Evolutionary conservation across 2,329 filamentous ascomycete species (phyloP).

Genomic region (Fusarium sp.): DNA sequence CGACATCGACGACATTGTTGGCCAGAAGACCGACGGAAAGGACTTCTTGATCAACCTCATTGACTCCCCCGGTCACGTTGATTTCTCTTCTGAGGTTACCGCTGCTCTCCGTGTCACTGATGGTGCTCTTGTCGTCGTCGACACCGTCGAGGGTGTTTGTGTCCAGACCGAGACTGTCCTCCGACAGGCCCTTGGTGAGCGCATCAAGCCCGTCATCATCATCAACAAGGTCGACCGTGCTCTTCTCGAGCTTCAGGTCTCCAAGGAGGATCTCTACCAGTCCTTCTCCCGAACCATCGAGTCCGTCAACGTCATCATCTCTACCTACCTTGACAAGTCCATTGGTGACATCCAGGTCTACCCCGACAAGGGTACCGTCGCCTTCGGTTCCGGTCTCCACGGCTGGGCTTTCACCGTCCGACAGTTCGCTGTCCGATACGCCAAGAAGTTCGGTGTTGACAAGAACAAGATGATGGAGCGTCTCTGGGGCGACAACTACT

Average conservation of each 20-base stretch:
- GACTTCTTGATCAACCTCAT: constrained; percentile 99
- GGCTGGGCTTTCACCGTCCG: constrained; percentile 99
- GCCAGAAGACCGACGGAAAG: constrained; percentile 87
- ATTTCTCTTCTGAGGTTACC: constrained; percentile 99
- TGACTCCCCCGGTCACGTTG: constrained; percentile 99
- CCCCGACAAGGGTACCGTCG: constrained; percentile 96
- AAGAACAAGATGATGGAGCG: constrained; percentile 99
- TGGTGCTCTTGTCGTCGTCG: constrained; percentile 99
- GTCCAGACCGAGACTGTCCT: constrained; percentile 99
- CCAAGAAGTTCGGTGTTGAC: constrained; percentile 99
- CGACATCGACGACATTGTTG: constrained; percentile 93
- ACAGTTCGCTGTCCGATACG: constrained; percentile 94
- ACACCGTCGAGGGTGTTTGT: constrained; percentile 99
- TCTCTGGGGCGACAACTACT: constrained; percentile 99
- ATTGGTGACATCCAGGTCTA: constrained; percentile 99
- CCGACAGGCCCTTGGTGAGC: constrained; percentile 98
- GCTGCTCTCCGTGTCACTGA: constrained; percentile 99
- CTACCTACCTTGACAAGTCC: constrained; percentile 96
- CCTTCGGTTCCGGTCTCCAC: constrained; percentile 99
- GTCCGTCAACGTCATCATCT: constrained; percentile 99
- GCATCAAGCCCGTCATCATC: constrained; percentile 99
- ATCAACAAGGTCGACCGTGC: constrained; percentile 99
- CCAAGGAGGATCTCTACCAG: constrained; percentile 99
- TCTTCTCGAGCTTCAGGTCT: constrained; percentile 97
- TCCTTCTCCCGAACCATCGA: constrained; percentile 99